phyloP scores from a whole-genome alignment of 176 grass and related monocot genomes.

The Eleusine coracana region DNA sequence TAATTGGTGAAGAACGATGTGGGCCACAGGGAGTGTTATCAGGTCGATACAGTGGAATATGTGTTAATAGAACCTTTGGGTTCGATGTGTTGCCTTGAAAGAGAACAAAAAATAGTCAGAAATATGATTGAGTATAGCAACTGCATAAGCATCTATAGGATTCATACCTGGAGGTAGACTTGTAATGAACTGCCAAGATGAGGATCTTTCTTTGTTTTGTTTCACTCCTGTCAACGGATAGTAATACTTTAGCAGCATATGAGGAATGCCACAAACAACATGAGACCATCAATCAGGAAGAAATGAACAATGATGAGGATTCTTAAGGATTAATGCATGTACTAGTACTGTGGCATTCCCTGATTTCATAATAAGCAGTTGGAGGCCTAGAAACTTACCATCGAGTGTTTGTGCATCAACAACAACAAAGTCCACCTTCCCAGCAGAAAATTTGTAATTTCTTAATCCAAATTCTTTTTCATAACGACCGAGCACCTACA shows the following conservation, averaged over 20 bases:
- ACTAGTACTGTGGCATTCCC: conserved; percentile 22
- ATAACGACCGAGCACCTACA: conserved; percentile 73
- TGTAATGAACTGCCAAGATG: conserved; percentile 89
- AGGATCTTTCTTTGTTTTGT: conserved; percentile 74
- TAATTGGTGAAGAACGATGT: conserved; percentile 82
- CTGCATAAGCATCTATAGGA: conserved; percentile 32
- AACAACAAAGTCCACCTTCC: conserved; percentile 80
- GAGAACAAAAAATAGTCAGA: conserved; percentile 37
- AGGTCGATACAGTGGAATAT: conserved; percentile 91
- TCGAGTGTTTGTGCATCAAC: conserved; percentile 98
- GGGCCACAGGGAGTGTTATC: conserved; percentile 77
- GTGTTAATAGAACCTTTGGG: conserved; percentile 85
- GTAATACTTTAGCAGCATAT: conserved; percentile 10
- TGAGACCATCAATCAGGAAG: conserved; percentile 29
- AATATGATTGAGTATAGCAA: conserved; percentile 19
- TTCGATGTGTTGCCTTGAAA: conserved; percentile 61
- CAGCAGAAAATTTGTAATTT: conserved; percentile 79
- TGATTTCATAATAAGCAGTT: conserved; percentile 23
- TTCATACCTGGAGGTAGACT: conserved; percentile 63
- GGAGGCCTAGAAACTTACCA: conserved; percentile 57
- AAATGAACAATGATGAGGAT: conserved; percentile 18
- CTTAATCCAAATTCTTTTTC: conserved; percentile 91
- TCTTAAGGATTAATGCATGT: conserved; percentile 31
- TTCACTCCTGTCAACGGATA: conserved; percentile 58
- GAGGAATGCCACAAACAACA: conserved; percentile 8